These are phyloP conservation scores for Talaromyces sp. DNA, from an alignment of 2,329 filamentous ascomycete genomes.

Conservation along the genomic window DNA sequence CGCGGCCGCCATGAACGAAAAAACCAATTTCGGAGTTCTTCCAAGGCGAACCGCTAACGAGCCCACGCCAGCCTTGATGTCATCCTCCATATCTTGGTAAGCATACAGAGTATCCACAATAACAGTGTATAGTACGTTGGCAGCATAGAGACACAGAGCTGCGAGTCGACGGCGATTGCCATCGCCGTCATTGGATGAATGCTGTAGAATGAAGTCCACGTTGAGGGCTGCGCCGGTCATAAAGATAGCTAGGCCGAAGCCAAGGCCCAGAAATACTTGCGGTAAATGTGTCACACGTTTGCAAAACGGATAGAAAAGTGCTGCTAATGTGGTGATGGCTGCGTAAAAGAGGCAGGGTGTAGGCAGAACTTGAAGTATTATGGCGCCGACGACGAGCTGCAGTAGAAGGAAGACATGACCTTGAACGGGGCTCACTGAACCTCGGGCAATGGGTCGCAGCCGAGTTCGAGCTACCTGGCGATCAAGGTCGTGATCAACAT, in stretches of 20 bases:
- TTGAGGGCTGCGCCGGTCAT: no score
- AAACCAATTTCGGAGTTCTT: no score
- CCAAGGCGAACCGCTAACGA: conserved; percentile 56
- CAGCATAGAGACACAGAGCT: neutral
- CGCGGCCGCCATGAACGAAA: neutral
- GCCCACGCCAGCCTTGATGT: conserved; percentile 78
- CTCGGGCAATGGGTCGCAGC: conserved; percentile 75
- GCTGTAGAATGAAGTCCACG: no score
- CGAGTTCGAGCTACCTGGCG: conserved; percentile 72
- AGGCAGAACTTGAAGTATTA: conserved; percentile 50
- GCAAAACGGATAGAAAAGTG: no score
- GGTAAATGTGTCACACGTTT: no score
- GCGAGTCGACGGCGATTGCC: conserved; percentile 51
- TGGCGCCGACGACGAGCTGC: conserved; percentile 44
- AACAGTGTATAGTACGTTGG: neutral
- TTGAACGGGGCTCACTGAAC: conserved; percentile 68
- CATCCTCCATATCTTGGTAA: conserved; percentile 81
- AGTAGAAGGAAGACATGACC: conserved; percentile 69
- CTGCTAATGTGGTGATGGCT: no score
- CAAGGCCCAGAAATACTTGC: no score
- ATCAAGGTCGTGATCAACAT: conserved; percentile 85
- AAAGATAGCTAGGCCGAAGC: no score
- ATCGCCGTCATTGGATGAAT: no score
- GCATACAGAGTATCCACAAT: neutral
- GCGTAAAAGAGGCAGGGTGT: neutral